Evolutionary conservation across 768 basidiomycete genomes (phyloP).

Genomic region (Rubroboletus satanas): DNA sequence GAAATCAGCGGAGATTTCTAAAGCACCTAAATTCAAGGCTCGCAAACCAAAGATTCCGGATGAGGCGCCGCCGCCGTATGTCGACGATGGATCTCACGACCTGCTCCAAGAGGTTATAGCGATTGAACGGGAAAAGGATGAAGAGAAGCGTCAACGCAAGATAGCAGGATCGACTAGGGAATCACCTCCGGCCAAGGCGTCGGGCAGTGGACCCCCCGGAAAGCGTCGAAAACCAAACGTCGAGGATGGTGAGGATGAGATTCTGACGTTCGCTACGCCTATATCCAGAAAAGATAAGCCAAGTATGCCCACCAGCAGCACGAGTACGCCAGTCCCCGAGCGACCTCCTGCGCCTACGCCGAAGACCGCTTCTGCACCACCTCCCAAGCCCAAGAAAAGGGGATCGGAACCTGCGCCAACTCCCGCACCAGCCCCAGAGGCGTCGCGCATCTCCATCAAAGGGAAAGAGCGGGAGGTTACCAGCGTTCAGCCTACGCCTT

Average conservation of each 20-base stretch:
- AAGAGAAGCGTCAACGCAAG: slow-evolving; percentile 47
- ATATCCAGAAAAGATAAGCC: slow-evolving; percentile 49
- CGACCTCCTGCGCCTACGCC: slow-evolving; percentile 26
- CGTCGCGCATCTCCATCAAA: slow-evolving; percentile 49
- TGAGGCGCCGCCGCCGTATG: slow-evolving; percentile 58
- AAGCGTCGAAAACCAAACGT: slow-evolving; percentile 56
- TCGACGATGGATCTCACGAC: slow-evolving; percentile 80
- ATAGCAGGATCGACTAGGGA: slow-evolving; percentile 39
- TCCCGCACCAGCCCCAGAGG: slow-evolving; percentile 18
- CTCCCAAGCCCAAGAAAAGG: slow-evolving; percentile 45
- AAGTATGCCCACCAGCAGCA: slow-evolving; percentile 33
- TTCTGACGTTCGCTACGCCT: slow-evolving; percentile 59
- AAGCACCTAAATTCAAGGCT: slow-evolving; percentile 36
- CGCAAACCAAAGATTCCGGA: slow-evolving; percentile 44
- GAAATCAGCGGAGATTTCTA: slow-evolving; percentile 32
- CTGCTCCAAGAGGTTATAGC: slow-evolving; percentile 79
- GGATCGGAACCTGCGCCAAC: slow-evolving; percentile 24
- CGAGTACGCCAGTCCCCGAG: slow-evolving; percentile 40
- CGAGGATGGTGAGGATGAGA: slow-evolving; percentile 54
- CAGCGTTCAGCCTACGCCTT: slow-evolving; percentile 31
- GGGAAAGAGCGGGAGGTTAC: slow-evolving; percentile 69
- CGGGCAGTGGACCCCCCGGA: slow-evolving; percentile 35
- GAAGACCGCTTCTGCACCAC: slow-evolving; percentile 21
- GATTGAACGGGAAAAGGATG: slow-evolving; percentile 65
- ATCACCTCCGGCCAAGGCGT: slow-evolving; percentile 36